A percentile compares a stretch with the other conserved stretches of the same genome.
Conservation (phyloP, 2,329 filamentous ascomycete species). For the Verticillium albo-atrum region DNA sequence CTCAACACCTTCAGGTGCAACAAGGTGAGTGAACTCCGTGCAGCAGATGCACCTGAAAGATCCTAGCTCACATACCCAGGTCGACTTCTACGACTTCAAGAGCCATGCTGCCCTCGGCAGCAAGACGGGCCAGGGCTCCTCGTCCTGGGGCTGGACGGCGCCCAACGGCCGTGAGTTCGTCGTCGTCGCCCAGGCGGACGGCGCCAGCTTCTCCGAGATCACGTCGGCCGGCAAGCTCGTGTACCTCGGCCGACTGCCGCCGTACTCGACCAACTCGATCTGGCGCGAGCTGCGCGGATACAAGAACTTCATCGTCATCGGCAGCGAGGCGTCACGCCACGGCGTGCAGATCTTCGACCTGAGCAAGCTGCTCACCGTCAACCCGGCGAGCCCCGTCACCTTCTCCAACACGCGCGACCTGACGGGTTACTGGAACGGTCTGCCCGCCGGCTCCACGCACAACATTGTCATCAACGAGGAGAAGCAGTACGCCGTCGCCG, state of each 20-base stretch:
- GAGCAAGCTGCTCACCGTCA: conserved; percentile 43
- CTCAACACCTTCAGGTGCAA: conserved; percentile 24
- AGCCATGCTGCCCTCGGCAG: conserved; percentile 31
- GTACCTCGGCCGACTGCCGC: conserved; percentile 41
- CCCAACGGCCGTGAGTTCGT: conserved; percentile 40
- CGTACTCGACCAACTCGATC: conserved; percentile 25
- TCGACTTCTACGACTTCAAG: conserved; percentile 33
- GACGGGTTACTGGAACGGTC: conserved; percentile 27
- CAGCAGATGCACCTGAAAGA: neutral
- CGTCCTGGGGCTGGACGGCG: conserved; percentile 4
- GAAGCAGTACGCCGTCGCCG: conserved; percentile 36
- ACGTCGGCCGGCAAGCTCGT: conserved; percentile 35
- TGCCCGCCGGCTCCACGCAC: conserved; percentile 35
- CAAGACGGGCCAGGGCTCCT: conserved; percentile 23
- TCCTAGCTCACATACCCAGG: neutral
- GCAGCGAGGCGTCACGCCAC: conserved; percentile 40
- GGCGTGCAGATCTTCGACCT: conserved; percentile 62
- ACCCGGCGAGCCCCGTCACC: conserved; percentile 30
- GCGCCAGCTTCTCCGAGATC: conserved; percentile 45
- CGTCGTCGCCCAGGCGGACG: conserved; percentile 42
- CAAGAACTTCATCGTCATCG: conserved; percentile 28
- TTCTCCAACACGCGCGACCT: conserved; percentile 30
- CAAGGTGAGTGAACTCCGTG: conserved; percentile 11
- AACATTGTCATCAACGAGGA: conserved; percentile 50
- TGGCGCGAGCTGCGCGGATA: conserved; percentile 38